Base-by-base conservation (phyloP, 192 early-diverging fungal species). In the Cladochytrium replicatum region DNA sequence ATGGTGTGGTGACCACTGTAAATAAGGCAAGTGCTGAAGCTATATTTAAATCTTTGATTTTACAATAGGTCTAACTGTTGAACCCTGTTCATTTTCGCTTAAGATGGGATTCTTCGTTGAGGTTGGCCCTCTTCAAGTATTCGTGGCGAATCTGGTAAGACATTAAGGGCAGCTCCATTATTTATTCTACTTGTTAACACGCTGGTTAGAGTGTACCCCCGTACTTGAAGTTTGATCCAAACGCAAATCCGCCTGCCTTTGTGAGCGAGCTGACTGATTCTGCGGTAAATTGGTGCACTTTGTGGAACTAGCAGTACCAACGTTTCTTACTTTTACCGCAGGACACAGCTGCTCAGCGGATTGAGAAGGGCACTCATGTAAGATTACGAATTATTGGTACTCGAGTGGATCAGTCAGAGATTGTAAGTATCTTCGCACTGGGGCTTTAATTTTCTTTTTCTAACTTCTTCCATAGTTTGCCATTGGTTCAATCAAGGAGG, bases 401-500 rank as follows among this genome's bases (percentile, higher is more conserved):
- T 30, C 76, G 86, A 52, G 72, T 87, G 37, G 92, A 97, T 44
- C 88, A 89, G 29, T 88, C 86, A 1, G 88, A 91, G 65, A 92
- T 99, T 58, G 87, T 91, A 77, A 75, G 82, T 69, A 42, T 2
- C 27, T 30, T 41, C 23, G 19, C 29, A 22, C 6, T 2, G 2
- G 23, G 23, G 1, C 34, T 4, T 6, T 26, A 40, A 50, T 30
- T 37, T 19, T 27, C 41, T 4, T 15, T 5, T 48, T 11, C 22
- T 13, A 32, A 27, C 47, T 38, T 29, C 29, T 28, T 42, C 27
- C 15, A 25, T 27, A 90, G 88, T 87, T 86, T 69, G 88, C 89
- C 21, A 92, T 91, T 48, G 92, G 92, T 19, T 93, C 91, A 3
- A 93, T 98, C 64, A 96, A 94, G 65, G 92, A 98, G 58, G 92